Evolutionary conservation across 352 stramenopile genomes (phyloP).

Genomic region (Pythium angustatum): DNA sequence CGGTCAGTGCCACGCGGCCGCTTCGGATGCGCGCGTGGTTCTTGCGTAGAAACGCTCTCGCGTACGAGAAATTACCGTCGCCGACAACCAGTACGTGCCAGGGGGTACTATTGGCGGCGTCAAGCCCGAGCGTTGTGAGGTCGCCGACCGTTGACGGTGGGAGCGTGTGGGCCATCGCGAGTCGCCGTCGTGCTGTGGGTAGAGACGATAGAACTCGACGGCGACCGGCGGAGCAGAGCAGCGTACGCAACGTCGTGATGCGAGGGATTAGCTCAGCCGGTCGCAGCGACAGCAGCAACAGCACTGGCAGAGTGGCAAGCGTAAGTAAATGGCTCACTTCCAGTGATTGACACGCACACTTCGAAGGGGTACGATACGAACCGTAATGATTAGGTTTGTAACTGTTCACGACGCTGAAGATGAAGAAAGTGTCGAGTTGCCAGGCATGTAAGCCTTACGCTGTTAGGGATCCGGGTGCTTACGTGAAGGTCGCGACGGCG

Average conservation of each 20-base stretch:
- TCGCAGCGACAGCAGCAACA: background rate
- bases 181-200: conserved; percentile 12
- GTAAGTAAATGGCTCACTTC: conserved; percentile 18
- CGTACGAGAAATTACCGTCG: conserved; percentile 87
- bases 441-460: too few species aligned
- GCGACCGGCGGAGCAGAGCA: conserved; percentile 5
- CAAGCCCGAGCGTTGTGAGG: conserved; percentile 55
- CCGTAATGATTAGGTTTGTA: conserved; percentile 12
- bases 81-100: conserved; percentile 77
- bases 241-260: conserved; percentile 11
- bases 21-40: conserved; percentile 32
- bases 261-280: background rate
- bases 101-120: background rate
- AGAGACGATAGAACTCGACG: conserved; percentile 3
- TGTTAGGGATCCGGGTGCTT: background rate
- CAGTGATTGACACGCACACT: conserved; percentile 14
- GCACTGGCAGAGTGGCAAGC: background rate
- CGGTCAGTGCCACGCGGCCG: conserved; percentile 40
- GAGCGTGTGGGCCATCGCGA: background rate
- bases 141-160: conserved; percentile 35
- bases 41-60: conserved; percentile 63
- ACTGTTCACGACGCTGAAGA: conserved; percentile 8
- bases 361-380: conserved; percentile 6
- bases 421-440: conserved; percentile 1
- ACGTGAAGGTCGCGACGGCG: background rate